Evolutionary conservation across 2,329 filamentous ascomycete species (phyloP), one percentile per base, ranked within the genome.

Genomic region (Xylariaceae sp.): DNA sequence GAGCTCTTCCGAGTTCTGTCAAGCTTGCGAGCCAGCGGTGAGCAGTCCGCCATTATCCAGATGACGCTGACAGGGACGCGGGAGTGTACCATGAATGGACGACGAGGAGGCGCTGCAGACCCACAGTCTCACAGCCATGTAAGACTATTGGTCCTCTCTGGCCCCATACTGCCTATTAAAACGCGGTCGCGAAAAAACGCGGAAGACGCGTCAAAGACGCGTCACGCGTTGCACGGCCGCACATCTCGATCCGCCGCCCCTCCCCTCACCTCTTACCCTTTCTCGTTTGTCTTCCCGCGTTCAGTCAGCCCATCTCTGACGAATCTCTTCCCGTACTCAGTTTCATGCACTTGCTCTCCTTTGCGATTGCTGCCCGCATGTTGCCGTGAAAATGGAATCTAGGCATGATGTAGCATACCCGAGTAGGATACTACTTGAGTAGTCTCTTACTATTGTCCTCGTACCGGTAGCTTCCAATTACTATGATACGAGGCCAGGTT

Each of bases 171-270:
- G 19, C 17, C 29, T 29, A 47, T 47, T 48, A 44, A 46, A 49
- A 50, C 40, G 38, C 38, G 42, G 4, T 30, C 19, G 5, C 4
- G 2, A 7, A 23, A 32, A 33, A 33, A 36, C 32, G 14, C 14
- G 12, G 3, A 26, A 27, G 29, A 46, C 47, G 48, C 47, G 48
- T 44, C 10, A 19, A 12, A 34, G 31, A 35, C 46, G 46, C 47
- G 47, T 35, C 22, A 32, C 44, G 44, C 44, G 42, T 39, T 23
- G 39, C 9, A 12, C 17, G 18, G 21, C 23, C 23, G 19, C n/a
- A 34, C 21, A 15, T 25, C 9, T 23, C 6, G 30, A 37, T 18
- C 14, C 32, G 19, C 33, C 15, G 17, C 27, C 31, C 16, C n/a
- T 32, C 31, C 26, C 35, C 17, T 32, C 22, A 23, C 8, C 8